phyloP scores from a whole-genome alignment of 495 filamentous ascomycete species.

The Trypethelium eluteriae region DNA sequence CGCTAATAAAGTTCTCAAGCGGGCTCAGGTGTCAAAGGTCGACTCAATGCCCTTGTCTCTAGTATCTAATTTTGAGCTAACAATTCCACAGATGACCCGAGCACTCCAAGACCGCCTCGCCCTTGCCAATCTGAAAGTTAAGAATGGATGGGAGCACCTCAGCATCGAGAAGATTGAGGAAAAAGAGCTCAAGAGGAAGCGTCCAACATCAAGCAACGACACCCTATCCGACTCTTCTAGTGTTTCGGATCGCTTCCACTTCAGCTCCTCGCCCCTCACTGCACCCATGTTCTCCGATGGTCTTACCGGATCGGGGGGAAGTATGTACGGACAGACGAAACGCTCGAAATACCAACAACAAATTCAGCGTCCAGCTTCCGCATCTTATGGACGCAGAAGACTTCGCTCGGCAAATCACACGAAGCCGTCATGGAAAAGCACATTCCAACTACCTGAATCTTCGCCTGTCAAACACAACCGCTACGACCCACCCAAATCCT shows the following conservation, averaged over 20 bases:
- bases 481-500: constrained; percentile 56
- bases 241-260: constrained; percentile 50
- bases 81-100: constrained; percentile 65
- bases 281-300: constrained; percentile 64
- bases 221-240: constrained; percentile 72
- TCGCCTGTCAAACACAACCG: constrained; percentile 65
- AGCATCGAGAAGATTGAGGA: constrained; percentile 71
- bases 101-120: constrained; percentile 86
- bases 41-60: constrained; percentile 19
- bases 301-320: constrained; percentile 44
- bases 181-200: constrained; percentile 59
- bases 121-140: constrained; percentile 91
- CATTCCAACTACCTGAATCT: constrained; percentile 68
- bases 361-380: constrained; percentile 38
- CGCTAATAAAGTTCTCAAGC: constrained; percentile 59
- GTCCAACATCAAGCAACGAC: constrained; percentile 53
- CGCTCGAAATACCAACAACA: constrained; percentile 45
- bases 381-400: constrained; percentile 51
- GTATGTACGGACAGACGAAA: constrained; percentile 33
- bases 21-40: constrained; percentile 82
- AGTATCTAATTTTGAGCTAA: constrained; percentile 15
- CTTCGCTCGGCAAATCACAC: constrained; percentile 59
- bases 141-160: constrained; percentile 78
- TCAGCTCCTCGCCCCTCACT: constrained; percentile 55
- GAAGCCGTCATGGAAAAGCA: constrained; percentile 62